Evolutionary conservation across 2,329 filamentous ascomycete genomes (phyloP).

Genomic region (Madurella fahalii): DNA sequence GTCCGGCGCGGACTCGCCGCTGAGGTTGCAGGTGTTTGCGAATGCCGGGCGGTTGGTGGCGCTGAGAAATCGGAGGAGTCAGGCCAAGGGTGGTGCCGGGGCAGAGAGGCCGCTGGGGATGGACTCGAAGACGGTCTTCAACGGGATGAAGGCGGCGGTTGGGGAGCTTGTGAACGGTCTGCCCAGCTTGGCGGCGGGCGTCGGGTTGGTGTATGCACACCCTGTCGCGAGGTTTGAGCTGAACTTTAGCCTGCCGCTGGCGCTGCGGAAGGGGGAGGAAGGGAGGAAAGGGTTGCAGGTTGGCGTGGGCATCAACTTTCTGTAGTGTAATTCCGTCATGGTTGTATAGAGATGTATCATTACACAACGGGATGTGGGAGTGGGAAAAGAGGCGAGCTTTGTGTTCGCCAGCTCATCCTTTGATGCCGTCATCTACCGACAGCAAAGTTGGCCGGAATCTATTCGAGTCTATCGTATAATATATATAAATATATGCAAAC

Average conservation of each 20-base stretch:
- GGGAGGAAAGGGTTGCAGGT: constrained; percentile 88
- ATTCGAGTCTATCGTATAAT: too few relatives aligned
- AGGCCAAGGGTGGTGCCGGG: constrained; percentile 39
- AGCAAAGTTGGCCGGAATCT: too few relatives aligned
- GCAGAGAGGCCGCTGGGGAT: constrained; percentile 39
- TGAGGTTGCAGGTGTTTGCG: constrained; percentile 84
- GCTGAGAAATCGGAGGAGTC: constrained; percentile 40
- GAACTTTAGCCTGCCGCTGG: constrained; percentile 87
- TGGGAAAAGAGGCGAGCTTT: background rate
- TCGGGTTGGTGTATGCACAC: constrained; percentile 92
- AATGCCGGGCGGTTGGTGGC: constrained; percentile 85
- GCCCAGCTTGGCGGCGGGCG: constrained; percentile 79
- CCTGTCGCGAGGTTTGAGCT: constrained; percentile 90
- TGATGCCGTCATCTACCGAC: too few relatives aligned
- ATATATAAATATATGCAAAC: too few relatives aligned
- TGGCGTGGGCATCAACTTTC: constrained; percentile 93
- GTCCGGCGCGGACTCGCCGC: constrained; percentile 69
- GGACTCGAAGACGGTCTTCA: constrained; percentile 43
- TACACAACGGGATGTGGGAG: background rate
- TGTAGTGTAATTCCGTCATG: constrained; percentile 50
- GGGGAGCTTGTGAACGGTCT: constrained; percentile 68
- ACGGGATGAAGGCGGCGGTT: constrained; percentile 58
- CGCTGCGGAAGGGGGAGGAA: constrained; percentile 77
- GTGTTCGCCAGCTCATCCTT: background rate
- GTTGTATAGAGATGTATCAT: background rate